Base-by-base conservation (phyloP, 768 basidiomycete genomes). In the Royoungia palumana region DNA sequence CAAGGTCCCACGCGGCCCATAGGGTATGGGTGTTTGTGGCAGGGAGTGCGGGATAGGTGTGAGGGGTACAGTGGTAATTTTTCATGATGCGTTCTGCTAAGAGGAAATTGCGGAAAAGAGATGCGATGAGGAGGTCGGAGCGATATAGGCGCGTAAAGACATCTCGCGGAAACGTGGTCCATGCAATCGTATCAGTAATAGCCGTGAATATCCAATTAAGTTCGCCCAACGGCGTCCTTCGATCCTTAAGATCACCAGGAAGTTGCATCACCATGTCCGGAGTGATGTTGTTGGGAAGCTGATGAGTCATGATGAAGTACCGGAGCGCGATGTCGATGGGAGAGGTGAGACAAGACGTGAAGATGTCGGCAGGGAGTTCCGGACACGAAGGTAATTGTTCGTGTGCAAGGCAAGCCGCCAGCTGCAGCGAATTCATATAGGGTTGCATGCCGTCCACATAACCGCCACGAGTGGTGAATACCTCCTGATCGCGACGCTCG, bases 141-240 rank as follows among this genome's bases (percentile, higher is more conserved):
- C 96, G 80, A 67, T 97, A 98, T 21, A 98, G 71, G 30, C 92
- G 82, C 16, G 93, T 94, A 70, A 99, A 98, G 4, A 91, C 80
- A 32, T 96, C 94, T 39, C 87, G 81, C 34, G 94, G 87, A 66
- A 99, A 95, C 3, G 92, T 90, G 13, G 94, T 94, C 96, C 96
- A 99, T 7, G 96, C 96, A 53, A 99, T 98, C 9, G 96, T 98
- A 70, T 99, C 96, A 14, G 96, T 98, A 47, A 99, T 90, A 28
- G 95, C 93, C 1, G 94, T 98, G 71, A 98, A 98, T 54, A 98
- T 98, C 96, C 96, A 99, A 65, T 95, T 96, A n/a, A 99, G 80
- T 70, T 99, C 96, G 43, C 96, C 96, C 0, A 99, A 75, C 2
- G 96, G 94, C 1, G 96, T 98, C 21, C 94, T 81, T 17, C 96